These are phyloP conservation scores for Botrytis aclada DNA, from an alignment of 2,329 filamentous ascomycete species.

Conservation along the genomic window DNA sequence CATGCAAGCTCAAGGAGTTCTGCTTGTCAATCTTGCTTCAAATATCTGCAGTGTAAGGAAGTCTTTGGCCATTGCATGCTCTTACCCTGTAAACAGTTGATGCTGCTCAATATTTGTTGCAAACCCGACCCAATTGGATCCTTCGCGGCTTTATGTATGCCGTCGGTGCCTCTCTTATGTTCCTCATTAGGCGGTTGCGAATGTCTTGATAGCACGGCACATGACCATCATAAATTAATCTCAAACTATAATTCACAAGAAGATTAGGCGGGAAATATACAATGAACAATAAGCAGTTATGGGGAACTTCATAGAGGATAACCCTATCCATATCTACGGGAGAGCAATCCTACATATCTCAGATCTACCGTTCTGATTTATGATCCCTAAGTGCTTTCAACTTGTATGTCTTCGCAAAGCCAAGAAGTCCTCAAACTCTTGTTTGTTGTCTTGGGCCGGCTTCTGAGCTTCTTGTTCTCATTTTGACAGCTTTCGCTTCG, in stretches of 20 bases:
- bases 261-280: no score
- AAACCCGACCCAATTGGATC: not conserved
- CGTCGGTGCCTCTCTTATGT: not conserved
- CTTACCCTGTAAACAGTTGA: not conserved
- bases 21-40: constrained; percentile 12
- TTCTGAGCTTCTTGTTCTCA: not conserved
- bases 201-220: not conserved
- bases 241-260: not conserved
- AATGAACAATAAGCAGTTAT: not conserved
- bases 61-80: not conserved
- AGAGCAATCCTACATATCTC: not conserved
- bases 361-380: not conserved
- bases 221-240: not conserved
- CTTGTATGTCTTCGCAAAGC: not conserved
- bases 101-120: constrained; percentile 1
- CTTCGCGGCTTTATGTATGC: not conserved
- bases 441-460: not conserved
- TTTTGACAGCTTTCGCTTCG: not conserved
- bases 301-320: not conserved
- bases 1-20: constrained; percentile 5
- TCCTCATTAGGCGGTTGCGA: not conserved
- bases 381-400: not conserved
- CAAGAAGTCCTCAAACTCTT: not conserved
- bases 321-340: not conserved
- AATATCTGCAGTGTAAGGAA: not conserved